Evolutionary conservation across 2,329 filamentous ascomycete species (phyloP).

Genomic region (Fusarium incarnatum): DNA sequence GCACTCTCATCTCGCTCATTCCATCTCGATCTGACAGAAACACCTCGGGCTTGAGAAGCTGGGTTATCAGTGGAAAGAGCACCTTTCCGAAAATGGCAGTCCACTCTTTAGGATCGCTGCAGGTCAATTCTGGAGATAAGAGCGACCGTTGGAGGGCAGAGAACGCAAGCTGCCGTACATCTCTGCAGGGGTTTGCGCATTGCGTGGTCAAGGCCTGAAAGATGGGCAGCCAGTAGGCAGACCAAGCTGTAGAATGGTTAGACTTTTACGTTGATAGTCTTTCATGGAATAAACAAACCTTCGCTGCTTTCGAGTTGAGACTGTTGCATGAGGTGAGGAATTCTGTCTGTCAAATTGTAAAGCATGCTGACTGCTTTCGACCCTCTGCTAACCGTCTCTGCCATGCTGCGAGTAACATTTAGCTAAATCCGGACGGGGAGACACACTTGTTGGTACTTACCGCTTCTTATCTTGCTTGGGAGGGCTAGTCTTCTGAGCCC

Average conservation of each 20-base stretch:
- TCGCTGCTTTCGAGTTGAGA: conserved; percentile 91
- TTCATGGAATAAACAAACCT: conserved; percentile 62
- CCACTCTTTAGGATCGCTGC: conserved; percentile 90
- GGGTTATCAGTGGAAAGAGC: conserved; percentile 88
- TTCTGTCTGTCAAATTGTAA: conserved; percentile 82
- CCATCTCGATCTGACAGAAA: conserved; percentile 90
- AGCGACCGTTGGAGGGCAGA: conserved; percentile 86
- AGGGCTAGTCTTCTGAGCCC: conserved; percentile 51
- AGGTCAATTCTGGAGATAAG: conserved; percentile 84
- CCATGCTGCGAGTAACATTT: conserved; percentile 40
- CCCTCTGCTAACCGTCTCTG: conserved; percentile 76
- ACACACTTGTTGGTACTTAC: conserved; percentile 24
- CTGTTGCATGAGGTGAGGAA: conserved; percentile 88
- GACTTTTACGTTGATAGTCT: background rate
- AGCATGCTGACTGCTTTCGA: conserved; percentile 85
- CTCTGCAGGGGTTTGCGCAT: conserved; percentile 93
- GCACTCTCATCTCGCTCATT: conserved; percentile 95
- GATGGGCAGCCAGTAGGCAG: conserved; percentile 96
- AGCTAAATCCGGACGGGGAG: background rate
- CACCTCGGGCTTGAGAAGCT: conserved; percentile 91
- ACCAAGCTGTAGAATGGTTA: conserved; percentile 76
- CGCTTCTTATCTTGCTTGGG: conserved; percentile 44
- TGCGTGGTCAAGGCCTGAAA: conserved; percentile 89
- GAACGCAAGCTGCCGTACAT: conserved; percentile 90
- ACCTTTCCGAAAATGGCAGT: conserved; percentile 95